Base-by-base conservation (phyloP, 805 yeast genomes). In the Soucietia sequanensis region DNA sequence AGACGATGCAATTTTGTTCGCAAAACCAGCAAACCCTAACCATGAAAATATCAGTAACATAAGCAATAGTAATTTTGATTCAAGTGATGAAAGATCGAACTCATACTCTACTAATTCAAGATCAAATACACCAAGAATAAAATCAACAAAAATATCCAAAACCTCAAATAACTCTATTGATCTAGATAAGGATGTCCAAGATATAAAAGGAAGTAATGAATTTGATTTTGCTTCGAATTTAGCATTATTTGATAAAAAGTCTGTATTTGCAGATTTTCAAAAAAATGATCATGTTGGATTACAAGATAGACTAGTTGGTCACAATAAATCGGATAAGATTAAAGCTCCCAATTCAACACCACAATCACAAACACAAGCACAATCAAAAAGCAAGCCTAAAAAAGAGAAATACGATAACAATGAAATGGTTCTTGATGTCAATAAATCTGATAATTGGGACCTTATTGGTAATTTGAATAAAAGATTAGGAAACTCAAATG, bases 201-300 rank as follows among this genome's bases (percentile, higher is more conserved):
- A 66, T 39, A 71, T 76, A 54, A 69, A 76, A 44, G 42, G 59
- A 13, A 55, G 70, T 35, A 72, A 67, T 15, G 96, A 88, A 43
- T 90, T 90, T 60, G 96, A 90, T 56, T 90, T 90, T 58, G 86
- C 78, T 36, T 81, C 86, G 10, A 86, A 84, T 52, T 69, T 90
- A 43, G 81, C 81, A 16, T 78, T 80, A 68, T 90, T 90, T 51
- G 93, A 90, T 57, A 90, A 90, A 57, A 66, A 71, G 39, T 70
- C 80, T 5, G 91, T 89, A 3, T 84, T 90, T 57, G 84, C 83
- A 31, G 88, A 87, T 52, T 73, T 90, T 50, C 78, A 78, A 33
- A 70, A 70, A 42, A 62, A 68, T 35, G 96, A 89, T 52, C 71
- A 67, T 13, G 68, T 78, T 12, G 76, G 72, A 25, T 81, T 82